These are phyloP conservation scores for Torulaspora franciscae DNA, from an alignment of 805 yeast genomes.

Conservation along the genomic window DNA sequence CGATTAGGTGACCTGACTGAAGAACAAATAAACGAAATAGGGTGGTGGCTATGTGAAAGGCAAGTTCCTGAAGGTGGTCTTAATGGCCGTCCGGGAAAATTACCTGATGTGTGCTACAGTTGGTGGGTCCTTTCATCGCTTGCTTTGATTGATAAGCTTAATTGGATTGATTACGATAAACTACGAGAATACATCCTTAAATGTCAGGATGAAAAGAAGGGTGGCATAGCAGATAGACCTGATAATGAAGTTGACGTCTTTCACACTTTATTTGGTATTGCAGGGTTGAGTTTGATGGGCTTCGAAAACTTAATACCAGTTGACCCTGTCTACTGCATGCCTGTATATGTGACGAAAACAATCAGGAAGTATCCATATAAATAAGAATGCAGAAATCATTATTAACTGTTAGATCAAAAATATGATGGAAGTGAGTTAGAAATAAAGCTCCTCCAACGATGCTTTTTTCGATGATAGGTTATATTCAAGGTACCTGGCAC, in stretches of 20 bases:
- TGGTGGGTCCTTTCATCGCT: slow-evolving; percentile 94
- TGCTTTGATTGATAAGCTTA: slow-evolving; percentile 55
- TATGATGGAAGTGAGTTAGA: slow-evolving; percentile 18
- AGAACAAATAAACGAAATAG: slow-evolving; percentile 44
- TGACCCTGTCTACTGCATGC: slow-evolving; percentile 87
- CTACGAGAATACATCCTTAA: slow-evolving; percentile 61
- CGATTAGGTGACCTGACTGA: slow-evolving; percentile 45
- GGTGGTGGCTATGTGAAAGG: slow-evolving; percentile 88
- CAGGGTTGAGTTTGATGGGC: slow-evolving; percentile 78
- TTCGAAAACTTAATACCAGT: slow-evolving; percentile 54
- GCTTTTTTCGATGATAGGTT: slow-evolving; percentile 53
- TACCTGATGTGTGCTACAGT: slow-evolving; percentile 95
- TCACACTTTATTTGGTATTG: slow-evolving; percentile 86
- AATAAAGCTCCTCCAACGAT: slow-evolving; percentile 44
- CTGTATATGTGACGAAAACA: slow-evolving; percentile 39
- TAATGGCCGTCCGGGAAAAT: slow-evolving; percentile 92
- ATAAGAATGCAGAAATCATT: slow-evolving; percentile 5
- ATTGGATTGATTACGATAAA: slow-evolving; percentile 71
- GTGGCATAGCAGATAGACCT: slow-evolving; percentile 91
- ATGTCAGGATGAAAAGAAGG: slow-evolving; percentile 72
- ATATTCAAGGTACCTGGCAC: slow-evolving; percentile 70
- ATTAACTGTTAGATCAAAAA: neutral
- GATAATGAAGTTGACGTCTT: slow-evolving; percentile 89
- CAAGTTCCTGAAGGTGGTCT: slow-evolving; percentile 85
- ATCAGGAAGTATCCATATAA: slow-evolving; percentile 38